phyloP scores from a whole-genome alignment of 805 yeast species.

The Candida corydali region DNA sequence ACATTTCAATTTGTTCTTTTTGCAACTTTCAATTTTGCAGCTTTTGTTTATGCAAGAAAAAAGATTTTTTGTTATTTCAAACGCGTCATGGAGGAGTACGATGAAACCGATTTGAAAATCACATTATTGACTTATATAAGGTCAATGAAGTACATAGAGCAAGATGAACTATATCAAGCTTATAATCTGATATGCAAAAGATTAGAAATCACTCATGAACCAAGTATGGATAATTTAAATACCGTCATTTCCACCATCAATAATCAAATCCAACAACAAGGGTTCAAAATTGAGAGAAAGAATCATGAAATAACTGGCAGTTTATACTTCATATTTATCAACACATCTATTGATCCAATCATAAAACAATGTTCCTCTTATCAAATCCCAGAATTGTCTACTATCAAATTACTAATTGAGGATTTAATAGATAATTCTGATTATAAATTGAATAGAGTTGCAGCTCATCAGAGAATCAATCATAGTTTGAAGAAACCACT shows the following conservation, averaged over 20 bases:
- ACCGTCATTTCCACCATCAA: conserved; percentile 26
- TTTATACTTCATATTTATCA: conserved; percentile 35
- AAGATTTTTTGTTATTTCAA: not conserved
- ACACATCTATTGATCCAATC: conserved; percentile 35
- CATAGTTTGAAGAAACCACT: conserved; percentile 22
- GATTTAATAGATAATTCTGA: conserved; percentile 37
- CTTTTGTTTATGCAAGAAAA: not conserved
- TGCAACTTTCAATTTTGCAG: conserved; percentile 1
- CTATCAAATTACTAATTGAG: conserved; percentile 45
- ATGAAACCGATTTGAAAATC: conserved; percentile 12
- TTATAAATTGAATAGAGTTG: conserved; percentile 32
- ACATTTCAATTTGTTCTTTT: not conserved
- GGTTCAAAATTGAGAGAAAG: conserved; percentile 40
- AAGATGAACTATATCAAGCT: conserved; percentile 16
- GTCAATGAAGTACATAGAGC: conserved; percentile 19
- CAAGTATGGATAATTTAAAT: conserved; percentile 10
- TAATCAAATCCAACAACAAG: conserved; percentile 28
- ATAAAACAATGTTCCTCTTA: conserved; percentile 36
- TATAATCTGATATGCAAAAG: conserved; percentile 16
- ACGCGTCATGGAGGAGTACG: conserved; percentile 1
- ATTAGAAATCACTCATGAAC: conserved; percentile 8
- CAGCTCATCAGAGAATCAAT: conserved; percentile 29
- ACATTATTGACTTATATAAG: conserved; percentile 28
- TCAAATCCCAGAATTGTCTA: conserved; percentile 35
- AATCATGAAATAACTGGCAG: conserved; percentile 31